These are phyloP conservation scores for Ambrosiella cleistominuta DNA, from an alignment of 2,329 filamentous ascomycete genomes.

Conservation along the genomic window DNA sequence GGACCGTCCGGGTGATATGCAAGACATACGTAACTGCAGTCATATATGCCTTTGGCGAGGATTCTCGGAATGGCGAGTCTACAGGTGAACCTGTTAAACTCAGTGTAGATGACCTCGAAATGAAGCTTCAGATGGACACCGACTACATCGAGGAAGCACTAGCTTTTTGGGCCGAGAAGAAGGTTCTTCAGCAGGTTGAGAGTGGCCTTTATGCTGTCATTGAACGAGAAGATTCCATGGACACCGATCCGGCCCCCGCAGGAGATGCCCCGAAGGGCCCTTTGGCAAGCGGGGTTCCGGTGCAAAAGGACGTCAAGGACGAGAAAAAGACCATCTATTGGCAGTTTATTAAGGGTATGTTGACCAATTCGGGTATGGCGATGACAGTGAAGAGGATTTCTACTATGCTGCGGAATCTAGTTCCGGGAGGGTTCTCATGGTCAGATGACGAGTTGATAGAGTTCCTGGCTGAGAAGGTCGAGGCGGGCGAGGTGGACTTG, in stretches of 20 bases:
- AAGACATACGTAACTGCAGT: slow-evolving; percentile 76
- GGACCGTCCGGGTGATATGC: slow-evolving; percentile 53
- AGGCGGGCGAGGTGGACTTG: slow-evolving; percentile 50
- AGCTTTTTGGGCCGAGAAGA: slow-evolving; percentile 52
- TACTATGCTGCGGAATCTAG: slow-evolving; percentile 90
- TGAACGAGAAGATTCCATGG: slow-evolving; percentile 34
- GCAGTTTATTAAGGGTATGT: slow-evolving; percentile 86
- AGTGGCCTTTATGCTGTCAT: slow-evolving; percentile 47
- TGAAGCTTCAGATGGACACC: slow-evolving; percentile 53
- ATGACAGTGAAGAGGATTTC: slow-evolving; percentile 69
- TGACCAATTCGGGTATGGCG: slow-evolving; percentile 68
- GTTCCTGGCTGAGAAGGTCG: slow-evolving; percentile 65
- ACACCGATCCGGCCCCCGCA: background rate
- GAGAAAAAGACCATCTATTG: slow-evolving; percentile 53
- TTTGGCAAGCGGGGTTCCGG: slow-evolving; percentile 17
- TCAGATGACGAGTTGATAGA: slow-evolving; percentile 74
- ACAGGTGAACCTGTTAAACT: slow-evolving; percentile 20
- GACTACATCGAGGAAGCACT: slow-evolving; percentile 51
- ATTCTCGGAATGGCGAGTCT: slow-evolving; percentile 23
- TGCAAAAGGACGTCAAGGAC: slow-evolving; percentile 22
- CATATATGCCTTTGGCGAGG: slow-evolving; percentile 53
- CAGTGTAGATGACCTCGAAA: slow-evolving; percentile 31
- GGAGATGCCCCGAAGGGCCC: background rate
- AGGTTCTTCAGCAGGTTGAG: slow-evolving; percentile 40
- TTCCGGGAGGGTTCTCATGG: slow-evolving; percentile 76